Base-by-base conservation (phyloP, 192 early-diverging fungal genomes). In the Endogone sp. region DNA sequence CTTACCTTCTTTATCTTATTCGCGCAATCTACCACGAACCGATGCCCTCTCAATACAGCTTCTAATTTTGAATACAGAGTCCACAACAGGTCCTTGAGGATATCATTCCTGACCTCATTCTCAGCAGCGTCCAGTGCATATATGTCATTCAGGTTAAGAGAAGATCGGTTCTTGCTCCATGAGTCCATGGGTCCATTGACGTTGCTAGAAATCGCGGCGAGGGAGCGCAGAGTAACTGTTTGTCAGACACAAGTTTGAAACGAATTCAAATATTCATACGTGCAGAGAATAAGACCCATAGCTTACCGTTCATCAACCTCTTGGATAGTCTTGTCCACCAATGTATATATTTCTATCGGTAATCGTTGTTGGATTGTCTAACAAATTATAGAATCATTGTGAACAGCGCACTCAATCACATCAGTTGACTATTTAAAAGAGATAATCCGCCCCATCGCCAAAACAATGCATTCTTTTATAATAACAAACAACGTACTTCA, bases 51-150 rank as follows among this genome's bases (percentile, higher is more conserved):
- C 2, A 90, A 65, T 4, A 93, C 89, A 3, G 90, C 84, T 64
- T 90, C 89, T 13, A 93, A 64, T 62, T 91, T 89, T 1, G 89
- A 91, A 79, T 88, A 93, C 60, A 92, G 67, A 0, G 90, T 91
- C 78, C 91, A 88, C 11, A 91, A 79, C 72, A 92, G 80, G 67
- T 93, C 92, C 65, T 82, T 85, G 63, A 93, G 63, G 32, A 91
- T 84, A 71, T 93, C 92, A 29, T 86, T 85, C 61, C 88, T 82
- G 2, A 77, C 77, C 27, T 86, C 84, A 4, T 81, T 81, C 59
- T 84, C 80, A 4, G 83, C 74, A 13, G 75, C 72, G 29, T 82
- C 83, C 59, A 83, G 68, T 21, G 75, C 77, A 64, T 89, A 87
- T 55, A 81, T 79, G 22, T 83, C 77, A 2, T 60, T 65, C 6